Percentiles rank a stretch among this genome's conserved stretches.
These are phyloP conservation scores for Magnusiomyces starmeri DNA, from an alignment of 1,139 yeast species.

Conservation along the genomic window DNA sequence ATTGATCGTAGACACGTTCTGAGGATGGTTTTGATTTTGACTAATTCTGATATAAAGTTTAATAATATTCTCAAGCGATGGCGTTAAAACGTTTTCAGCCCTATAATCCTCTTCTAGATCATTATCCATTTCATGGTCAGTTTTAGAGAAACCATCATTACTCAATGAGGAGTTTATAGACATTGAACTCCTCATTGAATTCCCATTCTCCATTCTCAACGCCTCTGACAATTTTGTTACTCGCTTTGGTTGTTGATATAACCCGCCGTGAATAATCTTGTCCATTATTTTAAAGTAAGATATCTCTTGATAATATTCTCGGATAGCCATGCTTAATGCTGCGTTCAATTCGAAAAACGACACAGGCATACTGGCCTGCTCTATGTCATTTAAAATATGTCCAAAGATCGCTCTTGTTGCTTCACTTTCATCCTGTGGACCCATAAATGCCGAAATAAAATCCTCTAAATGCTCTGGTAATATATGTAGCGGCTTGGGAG, in stretches of 20 bases:
- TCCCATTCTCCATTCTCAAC: no score
- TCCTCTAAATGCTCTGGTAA: constrained; percentile 37
- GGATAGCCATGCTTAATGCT: constrained; percentile 15
- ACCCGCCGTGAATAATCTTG: constrained; percentile 1
- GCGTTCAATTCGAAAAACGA: constrained; percentile 21
- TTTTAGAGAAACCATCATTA: background rate
- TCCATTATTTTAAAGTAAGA: constrained; percentile 3
- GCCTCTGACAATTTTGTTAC: constrained; percentile 9
- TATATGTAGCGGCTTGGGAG: constrained; percentile 30
- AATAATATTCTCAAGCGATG: constrained; percentile 7
- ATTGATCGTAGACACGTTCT: constrained; percentile 19
- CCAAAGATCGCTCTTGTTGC: constrained; percentile 4
- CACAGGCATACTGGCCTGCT: constrained; percentile 23
- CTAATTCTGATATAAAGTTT: background rate
- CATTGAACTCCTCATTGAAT: no score
- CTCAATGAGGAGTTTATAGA: no score
- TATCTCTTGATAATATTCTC: constrained; percentile 2
- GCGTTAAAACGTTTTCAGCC: constrained; percentile 5
- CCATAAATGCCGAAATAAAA: constrained; percentile 33
- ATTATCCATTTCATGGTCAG: background rate
- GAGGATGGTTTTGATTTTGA: constrained; percentile 4
- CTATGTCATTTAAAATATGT: constrained; percentile 19
- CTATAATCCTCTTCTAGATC: background rate
- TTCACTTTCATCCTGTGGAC: constrained; percentile 6
- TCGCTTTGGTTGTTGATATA: background rate